A percentile compares a stretch with the other conserved stretches of the same genome.
phyloP scores from a whole-genome alignment of 345 rosid species.

The Microthlaspi erraticum region DNA sequence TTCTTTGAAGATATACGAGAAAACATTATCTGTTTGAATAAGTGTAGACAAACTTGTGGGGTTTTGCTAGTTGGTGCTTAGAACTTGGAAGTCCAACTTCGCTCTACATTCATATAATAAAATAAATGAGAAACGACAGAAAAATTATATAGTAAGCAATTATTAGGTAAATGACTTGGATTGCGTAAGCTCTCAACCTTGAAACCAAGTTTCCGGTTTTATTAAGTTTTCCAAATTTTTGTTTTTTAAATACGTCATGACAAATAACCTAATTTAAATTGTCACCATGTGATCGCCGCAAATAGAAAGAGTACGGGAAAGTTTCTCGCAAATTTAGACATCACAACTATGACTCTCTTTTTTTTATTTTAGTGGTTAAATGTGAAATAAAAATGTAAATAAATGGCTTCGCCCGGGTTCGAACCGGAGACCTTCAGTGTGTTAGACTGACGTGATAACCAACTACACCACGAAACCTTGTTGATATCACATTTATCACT shows the following conservation, averaged over 20 bases:
- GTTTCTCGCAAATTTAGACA: no score
- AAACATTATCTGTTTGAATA: background rate
- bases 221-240: background rate
- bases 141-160: background rate
- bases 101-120: background rate
- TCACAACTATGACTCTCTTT: no score
- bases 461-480: constrained; percentile 92
- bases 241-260: background rate
- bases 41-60: constrained; percentile 14
- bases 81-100: constrained; percentile 19
- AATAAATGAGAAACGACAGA: background rate
- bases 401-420: constrained; percentile 70
- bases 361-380: no score
- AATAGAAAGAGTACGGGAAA: no score
- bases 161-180: constrained; percentile 10
- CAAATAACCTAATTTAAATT: background rate
- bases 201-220: background rate
- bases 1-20: no score
- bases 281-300: background rate
- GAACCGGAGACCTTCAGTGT: constrained; percentile 97
- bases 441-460: constrained; percentile 98
- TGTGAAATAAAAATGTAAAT: no score
- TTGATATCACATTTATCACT: no score
- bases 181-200: constrained; percentile 25
- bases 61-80: constrained; percentile 16